Conservation (phyloP, 129 eudicot species). For the Dittrichia graveolens region DNA sequence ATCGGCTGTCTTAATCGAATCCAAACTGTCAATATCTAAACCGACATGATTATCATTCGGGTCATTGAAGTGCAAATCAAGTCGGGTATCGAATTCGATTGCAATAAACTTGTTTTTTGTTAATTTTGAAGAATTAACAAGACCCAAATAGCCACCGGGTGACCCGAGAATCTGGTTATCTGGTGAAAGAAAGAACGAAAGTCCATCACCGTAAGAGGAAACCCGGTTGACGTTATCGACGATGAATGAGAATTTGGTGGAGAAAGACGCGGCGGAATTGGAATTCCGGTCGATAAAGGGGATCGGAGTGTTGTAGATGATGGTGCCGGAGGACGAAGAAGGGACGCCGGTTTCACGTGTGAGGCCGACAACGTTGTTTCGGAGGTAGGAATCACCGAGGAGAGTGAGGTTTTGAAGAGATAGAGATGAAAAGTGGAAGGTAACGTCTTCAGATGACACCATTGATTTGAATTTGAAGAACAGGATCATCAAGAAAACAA, state of each 20-base stretch:
- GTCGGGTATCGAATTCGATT: slow-evolving; percentile 74
- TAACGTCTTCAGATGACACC: slow-evolving; percentile 38
- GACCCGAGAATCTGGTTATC: slow-evolving; percentile 60
- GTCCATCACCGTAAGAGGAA: slow-evolving; percentile 68
- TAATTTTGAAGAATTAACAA: slow-evolving; percentile 69
- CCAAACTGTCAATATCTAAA: slow-evolving; percentile 71
- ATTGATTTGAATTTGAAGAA: slow-evolving; percentile 19
- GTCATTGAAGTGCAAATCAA: slow-evolving; percentile 70
- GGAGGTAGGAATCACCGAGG: slow-evolving; percentile 84
- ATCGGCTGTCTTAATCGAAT: slow-evolving; percentile 74
- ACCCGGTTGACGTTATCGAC: slow-evolving; percentile 48
- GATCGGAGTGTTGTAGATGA: slow-evolving; percentile 31
- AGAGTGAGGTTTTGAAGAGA: slow-evolving; percentile 75
- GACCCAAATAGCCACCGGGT: slow-evolving; percentile 81
- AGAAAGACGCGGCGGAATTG: slow-evolving; percentile 75
- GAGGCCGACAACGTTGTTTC: slow-evolving; percentile 62
- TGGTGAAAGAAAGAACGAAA: slow-evolving; percentile 77
- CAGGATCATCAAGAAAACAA: slow-evolving; percentile 41
- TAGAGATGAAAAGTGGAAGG: slow-evolving; percentile 60
- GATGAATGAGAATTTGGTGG: slow-evolving; percentile 64
- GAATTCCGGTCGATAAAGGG: slow-evolving; percentile 42
- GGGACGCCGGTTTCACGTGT: slow-evolving; percentile 43
- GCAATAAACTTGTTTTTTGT: slow-evolving; percentile 81
- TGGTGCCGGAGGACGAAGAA: slow-evolving; percentile 40
- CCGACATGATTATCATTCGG: slow-evolving; percentile 91